Conservation (phyloP, 345 rosid species). For the Rhodamnia rubescens region DNA sequence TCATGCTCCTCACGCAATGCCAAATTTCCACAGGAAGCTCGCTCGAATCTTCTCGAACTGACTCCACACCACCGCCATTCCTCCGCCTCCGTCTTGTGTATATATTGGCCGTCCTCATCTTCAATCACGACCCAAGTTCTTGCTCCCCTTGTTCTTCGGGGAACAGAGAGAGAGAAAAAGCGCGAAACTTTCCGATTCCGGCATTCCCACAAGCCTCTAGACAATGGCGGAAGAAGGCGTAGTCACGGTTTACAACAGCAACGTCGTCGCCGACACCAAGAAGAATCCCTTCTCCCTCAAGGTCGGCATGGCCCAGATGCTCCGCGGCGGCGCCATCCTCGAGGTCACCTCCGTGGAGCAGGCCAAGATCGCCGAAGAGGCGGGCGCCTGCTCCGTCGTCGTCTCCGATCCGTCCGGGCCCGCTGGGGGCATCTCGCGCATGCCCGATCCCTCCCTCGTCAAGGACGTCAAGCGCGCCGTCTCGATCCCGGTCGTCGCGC, state of each 20-base stretch:
- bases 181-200: neutral
- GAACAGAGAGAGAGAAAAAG: too few relatives aligned
- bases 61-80: neutral
- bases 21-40: neutral
- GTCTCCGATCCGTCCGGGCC: constrained; percentile 25
- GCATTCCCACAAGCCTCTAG: neutral
- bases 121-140: neutral
- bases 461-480: constrained; percentile 38
- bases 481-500: constrained; percentile 50
- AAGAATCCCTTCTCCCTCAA: constrained; percentile 42
- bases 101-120: neutral
- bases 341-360: constrained; percentile 34
- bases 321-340: constrained; percentile 55
- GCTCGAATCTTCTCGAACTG: neutral
- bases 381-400: constrained; percentile 50
- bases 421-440: constrained; percentile 21
- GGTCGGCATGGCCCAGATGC: constrained; percentile 50
- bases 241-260: constrained; percentile 30
- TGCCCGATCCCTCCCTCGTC: constrained; percentile 46
- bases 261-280: constrained; percentile 40
- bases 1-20: neutral
- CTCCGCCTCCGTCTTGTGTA: neutral
- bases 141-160: neutral
- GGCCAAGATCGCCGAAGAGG: constrained; percentile 55
- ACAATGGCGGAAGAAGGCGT: constrained; percentile 31